Conservation (phyloP, 2,329 filamentous ascomycete species). For the Daldinia sp. region DNA sequence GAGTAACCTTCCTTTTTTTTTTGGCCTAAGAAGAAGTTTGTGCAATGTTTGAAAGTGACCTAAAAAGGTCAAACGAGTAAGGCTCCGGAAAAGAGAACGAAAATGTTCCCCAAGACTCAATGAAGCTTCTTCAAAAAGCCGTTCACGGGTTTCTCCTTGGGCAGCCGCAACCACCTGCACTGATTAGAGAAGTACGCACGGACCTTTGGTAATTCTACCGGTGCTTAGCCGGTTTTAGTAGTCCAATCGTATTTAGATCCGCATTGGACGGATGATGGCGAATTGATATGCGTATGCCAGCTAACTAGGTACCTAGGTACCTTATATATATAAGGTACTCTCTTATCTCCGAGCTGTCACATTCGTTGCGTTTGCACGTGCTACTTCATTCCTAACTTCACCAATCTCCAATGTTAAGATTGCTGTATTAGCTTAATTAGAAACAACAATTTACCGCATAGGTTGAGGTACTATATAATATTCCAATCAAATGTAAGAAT, state of each 20-base stretch:
- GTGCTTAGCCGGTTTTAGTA: slow-evolving; percentile 27
- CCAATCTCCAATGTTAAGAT: too few relatives aligned
- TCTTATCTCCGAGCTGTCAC: too few relatives aligned
- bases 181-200: slow-evolving; percentile 17
- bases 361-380: too few relatives aligned
- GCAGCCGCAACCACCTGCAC: slow-evolving; percentile 19
- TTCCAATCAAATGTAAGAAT: too few relatives aligned
- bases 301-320: too few relatives aligned
- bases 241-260: background rate
- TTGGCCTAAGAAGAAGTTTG: background rate
- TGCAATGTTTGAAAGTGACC: slow-evolving; percentile 11
- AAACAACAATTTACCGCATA: too few relatives aligned
- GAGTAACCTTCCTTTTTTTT: slow-evolving; percentile 2
- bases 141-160: slow-evolving; percentile 32
- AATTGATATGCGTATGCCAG: background rate
- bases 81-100: slow-evolving; percentile 17
- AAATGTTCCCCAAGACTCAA: slow-evolving; percentile 19
- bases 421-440: too few relatives aligned
- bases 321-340: too few relatives aligned
- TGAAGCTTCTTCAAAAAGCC: slow-evolving; percentile 28
- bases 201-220: slow-evolving; percentile 13
- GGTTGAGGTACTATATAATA: too few relatives aligned
- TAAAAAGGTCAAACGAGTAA: slow-evolving; percentile 18
- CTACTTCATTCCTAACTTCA: too few relatives aligned
- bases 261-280: background rate